phyloP scores from a whole-genome alignment of 305 asterid species.

The Fraxinus sp. region DNA sequence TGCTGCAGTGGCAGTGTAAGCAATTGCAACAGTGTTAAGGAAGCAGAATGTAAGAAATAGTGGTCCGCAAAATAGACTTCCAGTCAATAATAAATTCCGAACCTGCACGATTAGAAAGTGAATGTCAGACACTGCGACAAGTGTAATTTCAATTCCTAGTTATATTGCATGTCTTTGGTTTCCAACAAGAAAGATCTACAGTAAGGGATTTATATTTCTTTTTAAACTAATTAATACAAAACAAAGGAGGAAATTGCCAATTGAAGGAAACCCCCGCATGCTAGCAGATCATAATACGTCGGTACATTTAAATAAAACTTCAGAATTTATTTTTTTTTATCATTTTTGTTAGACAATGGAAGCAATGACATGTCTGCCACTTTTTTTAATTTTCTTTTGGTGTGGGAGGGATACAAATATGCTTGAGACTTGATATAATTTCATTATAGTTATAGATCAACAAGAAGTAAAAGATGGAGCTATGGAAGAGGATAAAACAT shows the following conservation, averaged over 20 bases:
- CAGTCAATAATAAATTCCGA: conserved; percentile 61
- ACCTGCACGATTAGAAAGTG: conserved; percentile 41
- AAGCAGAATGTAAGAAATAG: conserved; percentile 70
- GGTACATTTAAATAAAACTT: background rate
- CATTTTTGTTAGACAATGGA: background rate
- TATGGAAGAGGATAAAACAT: conserved; percentile 16
- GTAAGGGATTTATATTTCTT: background rate
- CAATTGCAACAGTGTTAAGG: conserved; percentile 76
- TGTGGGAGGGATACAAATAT: background rate
- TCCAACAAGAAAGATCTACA: background rate
- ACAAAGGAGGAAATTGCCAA: background rate
- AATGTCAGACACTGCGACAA: conserved; percentile 11
- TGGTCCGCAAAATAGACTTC: conserved; percentile 72
- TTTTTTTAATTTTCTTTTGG: background rate
- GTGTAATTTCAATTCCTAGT: background rate
- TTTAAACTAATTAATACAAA: background rate
- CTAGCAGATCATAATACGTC: background rate
- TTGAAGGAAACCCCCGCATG: background rate
- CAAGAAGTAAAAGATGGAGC: background rate
- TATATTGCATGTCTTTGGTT: background rate
- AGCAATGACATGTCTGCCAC: background rate
- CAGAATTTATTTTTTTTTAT: background rate
- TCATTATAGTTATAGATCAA: background rate
- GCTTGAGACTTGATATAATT: background rate
- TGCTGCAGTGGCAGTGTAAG: conserved; percentile 76